Evolutionary conservation across 2,329 filamentous ascomycete species (phyloP).

Genomic region (Paecilomyces sp.): DNA sequence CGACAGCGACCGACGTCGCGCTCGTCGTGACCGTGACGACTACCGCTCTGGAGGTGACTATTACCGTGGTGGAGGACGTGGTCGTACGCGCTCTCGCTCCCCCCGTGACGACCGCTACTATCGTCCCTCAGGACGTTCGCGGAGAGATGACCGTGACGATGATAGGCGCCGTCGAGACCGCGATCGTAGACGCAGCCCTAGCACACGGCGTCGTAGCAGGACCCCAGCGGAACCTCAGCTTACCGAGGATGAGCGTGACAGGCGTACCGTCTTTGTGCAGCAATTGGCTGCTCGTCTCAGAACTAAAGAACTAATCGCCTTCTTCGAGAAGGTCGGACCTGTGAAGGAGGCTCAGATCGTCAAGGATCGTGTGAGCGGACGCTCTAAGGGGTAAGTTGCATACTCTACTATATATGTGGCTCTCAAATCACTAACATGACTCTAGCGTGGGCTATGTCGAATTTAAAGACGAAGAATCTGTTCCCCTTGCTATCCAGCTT

Average conservation of each 20-base stretch:
- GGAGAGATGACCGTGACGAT: conserved; percentile 43
- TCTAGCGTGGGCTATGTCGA: conserved; percentile 95
- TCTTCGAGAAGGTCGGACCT: conserved; percentile 90
- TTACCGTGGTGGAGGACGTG: conserved; percentile 59
- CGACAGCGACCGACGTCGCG: conserved; percentile 66
- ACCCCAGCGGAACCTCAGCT: conserved; percentile 61
- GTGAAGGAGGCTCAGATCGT: conserved; percentile 98
- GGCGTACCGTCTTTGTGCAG: conserved; percentile 95
- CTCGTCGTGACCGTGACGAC: conserved; percentile 60
- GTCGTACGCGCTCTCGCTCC: conserved; percentile 65
- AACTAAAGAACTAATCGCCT: conserved; percentile 84
- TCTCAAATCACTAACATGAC: conserved; percentile 3
- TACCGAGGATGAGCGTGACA: conserved; percentile 93
- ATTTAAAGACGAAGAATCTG: conserved; percentile 93
- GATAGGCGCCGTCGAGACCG: conserved; percentile 46
- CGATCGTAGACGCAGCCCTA: conserved; percentile 40
- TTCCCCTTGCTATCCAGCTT: conserved; percentile 88
- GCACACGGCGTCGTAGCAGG: conserved; percentile 36
- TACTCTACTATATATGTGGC: conserved; percentile 27
- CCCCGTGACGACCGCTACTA: conserved; percentile 56
- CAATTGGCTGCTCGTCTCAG: conserved; percentile 91
- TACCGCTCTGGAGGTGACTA: conserved; percentile 58
- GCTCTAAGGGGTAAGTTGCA: conserved; percentile 80
- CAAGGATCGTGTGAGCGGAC: conserved; percentile 91
- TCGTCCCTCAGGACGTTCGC: conserved; percentile 42